These are phyloP conservation scores for Solanum chilense DNA, from an alignment of 257 asterid genomes.

Conservation along the genomic window DNA sequence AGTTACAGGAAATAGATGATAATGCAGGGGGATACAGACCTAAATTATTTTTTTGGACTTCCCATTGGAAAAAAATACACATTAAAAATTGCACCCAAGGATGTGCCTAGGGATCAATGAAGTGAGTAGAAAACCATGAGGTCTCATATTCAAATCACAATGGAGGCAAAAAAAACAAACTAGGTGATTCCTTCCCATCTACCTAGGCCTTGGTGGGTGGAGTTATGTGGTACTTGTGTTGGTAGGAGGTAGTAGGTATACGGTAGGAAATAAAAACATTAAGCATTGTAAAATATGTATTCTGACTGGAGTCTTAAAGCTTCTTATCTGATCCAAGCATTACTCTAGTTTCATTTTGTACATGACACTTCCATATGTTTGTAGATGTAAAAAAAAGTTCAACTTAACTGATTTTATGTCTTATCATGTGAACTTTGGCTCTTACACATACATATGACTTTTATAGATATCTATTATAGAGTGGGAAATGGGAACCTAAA, in stretches of 20 bases:
- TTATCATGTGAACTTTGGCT: background rate
- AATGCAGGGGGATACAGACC: background rate
- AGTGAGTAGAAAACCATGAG: background rate
- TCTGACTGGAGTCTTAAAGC: background rate
- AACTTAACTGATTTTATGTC: background rate
- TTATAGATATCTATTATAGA: background rate
- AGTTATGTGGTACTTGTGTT: background rate
- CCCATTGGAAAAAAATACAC: background rate
- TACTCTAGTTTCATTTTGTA: background rate
- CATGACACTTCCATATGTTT: background rate
- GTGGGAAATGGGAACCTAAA: background rate
- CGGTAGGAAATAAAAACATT: background rate
- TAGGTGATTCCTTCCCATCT: background rate
- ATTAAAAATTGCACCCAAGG: background rate
- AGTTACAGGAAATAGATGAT: background rate
- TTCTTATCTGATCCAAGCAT: background rate
- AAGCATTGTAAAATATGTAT: background rate
- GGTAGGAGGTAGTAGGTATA: background rate
- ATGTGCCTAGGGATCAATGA: background rate
- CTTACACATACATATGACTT: background rate
- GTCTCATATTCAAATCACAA: background rate
- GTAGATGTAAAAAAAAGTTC: background rate
- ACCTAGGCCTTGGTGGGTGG: background rate
- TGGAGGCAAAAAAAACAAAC: background rate
- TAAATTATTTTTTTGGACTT: background rate